phyloP scores from a whole-genome alignment of 2,329 filamentous ascomycete genomes.

The Scedosporium boydii region DNA sequence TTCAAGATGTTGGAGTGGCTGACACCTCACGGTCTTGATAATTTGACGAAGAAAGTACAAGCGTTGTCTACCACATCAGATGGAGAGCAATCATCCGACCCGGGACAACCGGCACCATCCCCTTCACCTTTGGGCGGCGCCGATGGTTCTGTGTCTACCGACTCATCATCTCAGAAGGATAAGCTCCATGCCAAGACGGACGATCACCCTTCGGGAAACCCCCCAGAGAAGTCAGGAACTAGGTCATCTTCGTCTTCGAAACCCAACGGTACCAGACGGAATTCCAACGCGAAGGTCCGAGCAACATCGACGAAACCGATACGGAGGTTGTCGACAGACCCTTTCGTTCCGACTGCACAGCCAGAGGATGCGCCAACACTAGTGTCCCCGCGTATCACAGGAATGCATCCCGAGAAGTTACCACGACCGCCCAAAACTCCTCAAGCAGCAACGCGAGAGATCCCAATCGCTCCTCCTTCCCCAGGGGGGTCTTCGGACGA shows the following conservation, averaged over 20 bases:
- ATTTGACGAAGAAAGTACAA: not conserved
- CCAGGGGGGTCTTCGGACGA: conserved; percentile 5
- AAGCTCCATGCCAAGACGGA: not conserved
- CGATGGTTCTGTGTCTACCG: not conserved
- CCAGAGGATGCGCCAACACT: conserved; percentile 20
- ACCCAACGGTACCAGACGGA: conserved; percentile 9
- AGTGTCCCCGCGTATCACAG: conserved; percentile 19
- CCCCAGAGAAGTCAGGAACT: not conserved
- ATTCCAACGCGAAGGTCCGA: conserved; percentile 15
- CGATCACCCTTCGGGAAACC: not conserved
- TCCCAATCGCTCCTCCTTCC: conserved; percentile 1
- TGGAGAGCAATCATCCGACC: not conserved
- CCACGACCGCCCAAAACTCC: conserved; percentile 18
- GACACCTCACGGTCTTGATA: conserved; percentile 43
- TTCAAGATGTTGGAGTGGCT: conserved; percentile 65
- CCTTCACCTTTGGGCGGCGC: not conserved
- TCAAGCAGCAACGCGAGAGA: conserved; percentile 1
- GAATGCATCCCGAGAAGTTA: conserved; percentile 24
- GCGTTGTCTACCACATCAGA: not conserved
- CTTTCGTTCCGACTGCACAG: conserved; percentile 15
- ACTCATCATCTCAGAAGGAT: not conserved
- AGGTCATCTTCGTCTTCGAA: not conserved
- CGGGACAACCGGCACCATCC: not conserved
- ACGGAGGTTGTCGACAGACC: conserved; percentile 20
- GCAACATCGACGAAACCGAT: conserved; percentile 17